Evolutionary conservation across 139 green algal genomes (phyloP), one percentile per base, ranked within the genome.

Genomic region (Spirogloea muscicola): DNA sequence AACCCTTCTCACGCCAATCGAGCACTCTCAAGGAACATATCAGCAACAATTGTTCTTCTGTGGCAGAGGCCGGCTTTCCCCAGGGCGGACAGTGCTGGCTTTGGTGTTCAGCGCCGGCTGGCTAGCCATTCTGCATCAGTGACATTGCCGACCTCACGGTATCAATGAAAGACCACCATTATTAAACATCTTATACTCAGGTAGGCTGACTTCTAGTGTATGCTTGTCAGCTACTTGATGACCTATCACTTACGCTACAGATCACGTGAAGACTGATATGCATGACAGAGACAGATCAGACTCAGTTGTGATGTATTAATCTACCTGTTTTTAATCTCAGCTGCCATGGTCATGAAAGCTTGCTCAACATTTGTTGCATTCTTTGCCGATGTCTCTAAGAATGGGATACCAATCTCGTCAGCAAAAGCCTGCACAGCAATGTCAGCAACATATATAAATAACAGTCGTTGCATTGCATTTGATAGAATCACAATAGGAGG

Each of bases 281-380:
- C 46, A 55, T 21, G 21, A 55, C 21, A 21, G 21, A 42, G 13
- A 16, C 29, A 44, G 36, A 65, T 34, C 16, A 18, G 13, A 65
- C 57, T 65, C 13, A 65, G 18, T 65, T 18, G 13, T 16, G 46
- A 55, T n/a, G n/a, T n/a, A n/a, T n/a, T n/a, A n/a, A n/a, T n/a
- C n/a, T 64, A 80, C 72, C 72, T 79, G 75, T 96, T 96, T 89
- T 99, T 99, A 86, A 99, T 99, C 82, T 98, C 94, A 49, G 89
- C 93, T 13, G 94, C 95, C 94, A 99, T 99, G 25, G 91, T 97
- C 95, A 99, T 97, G 88, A 99, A 99, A 9, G 94, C 93, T 82
- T 96, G 88, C 86, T 99, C 94, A 4, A 99, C 94, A 81, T 99
- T 99, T 5, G 91, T 96, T 5, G 94, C 91, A 80, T 94, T 95